Percentiles rank a stretch among this genome's conserved stretches.
Conservation (phyloP, 2,329 filamentous ascomycete genomes). For the Diaporthe nobilis region DNA sequence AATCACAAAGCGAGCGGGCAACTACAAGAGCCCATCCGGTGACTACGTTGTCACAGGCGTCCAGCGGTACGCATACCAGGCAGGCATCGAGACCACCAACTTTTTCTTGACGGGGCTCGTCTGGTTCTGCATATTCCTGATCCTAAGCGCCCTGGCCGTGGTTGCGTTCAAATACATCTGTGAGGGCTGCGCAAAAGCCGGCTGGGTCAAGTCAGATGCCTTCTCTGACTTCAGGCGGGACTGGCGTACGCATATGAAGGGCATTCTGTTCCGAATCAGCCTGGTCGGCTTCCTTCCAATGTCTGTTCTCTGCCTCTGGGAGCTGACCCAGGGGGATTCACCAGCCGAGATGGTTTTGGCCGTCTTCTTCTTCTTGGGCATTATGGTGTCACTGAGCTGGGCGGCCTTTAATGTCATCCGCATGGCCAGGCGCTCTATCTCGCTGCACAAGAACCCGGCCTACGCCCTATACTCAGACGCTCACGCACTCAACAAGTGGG, state of each 20-base stretch:
- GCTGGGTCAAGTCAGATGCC: slow-evolving; percentile 83
- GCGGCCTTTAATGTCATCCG: slow-evolving; percentile 86
- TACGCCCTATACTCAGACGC: slow-evolving; percentile 93
- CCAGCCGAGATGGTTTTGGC: slow-evolving; percentile 84
- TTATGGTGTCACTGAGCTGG: slow-evolving; percentile 81
- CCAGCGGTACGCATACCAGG: slow-evolving; percentile 84
- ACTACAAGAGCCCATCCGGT: slow-evolving; percentile 59
- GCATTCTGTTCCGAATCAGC: slow-evolving; percentile 86
- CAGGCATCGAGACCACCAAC: slow-evolving; percentile 84
- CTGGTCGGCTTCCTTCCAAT: slow-evolving; percentile 90
- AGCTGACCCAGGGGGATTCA: slow-evolving; percentile 84
- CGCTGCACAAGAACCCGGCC: slow-evolving; percentile 91
- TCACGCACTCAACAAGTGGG: slow-evolving; percentile 89
- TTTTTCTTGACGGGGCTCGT: slow-evolving; percentile 87
- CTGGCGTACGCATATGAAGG: slow-evolving; percentile 81
- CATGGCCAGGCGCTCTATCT: slow-evolving; percentile 82
- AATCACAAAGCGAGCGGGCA: slow-evolving; percentile 45
- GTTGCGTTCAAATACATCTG: slow-evolving; percentile 81
- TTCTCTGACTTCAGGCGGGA: slow-evolving; percentile 90
- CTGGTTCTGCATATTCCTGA: slow-evolving; percentile 85
- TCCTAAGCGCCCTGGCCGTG: slow-evolving; percentile 78
- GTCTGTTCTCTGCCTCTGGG: slow-evolving; percentile 87
- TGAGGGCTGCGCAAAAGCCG: slow-evolving; percentile 78
- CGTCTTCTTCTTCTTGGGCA: slow-evolving; percentile 83
- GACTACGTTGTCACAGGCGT: slow-evolving; percentile 78